These are phyloP conservation scores for Colletotrichum destructivum DNA, from an alignment of 2,329 filamentous ascomycete genomes.

Conservation along the genomic window DNA sequence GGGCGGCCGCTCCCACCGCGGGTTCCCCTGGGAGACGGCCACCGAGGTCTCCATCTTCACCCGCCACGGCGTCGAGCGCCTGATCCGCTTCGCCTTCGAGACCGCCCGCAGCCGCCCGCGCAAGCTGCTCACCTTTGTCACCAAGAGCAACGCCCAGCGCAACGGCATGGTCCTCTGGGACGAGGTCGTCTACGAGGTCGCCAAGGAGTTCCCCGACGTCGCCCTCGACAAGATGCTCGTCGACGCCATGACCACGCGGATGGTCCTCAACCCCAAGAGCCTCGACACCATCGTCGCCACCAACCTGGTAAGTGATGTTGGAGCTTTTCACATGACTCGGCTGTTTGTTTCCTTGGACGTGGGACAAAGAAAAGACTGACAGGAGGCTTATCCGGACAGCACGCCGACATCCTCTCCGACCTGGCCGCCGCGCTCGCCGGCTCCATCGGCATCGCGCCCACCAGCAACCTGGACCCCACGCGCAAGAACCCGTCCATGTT, in stretches of 20 bases:
- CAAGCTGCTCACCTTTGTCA: constrained; percentile 74
- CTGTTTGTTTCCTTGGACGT: too few species aligned
- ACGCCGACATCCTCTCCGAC: constrained; percentile 76
- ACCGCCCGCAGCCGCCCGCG: constrained; percentile 65
- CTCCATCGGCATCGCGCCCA: constrained; percentile 78
- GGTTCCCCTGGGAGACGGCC: constrained; percentile 70
- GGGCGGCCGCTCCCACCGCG: constrained; percentile 71
- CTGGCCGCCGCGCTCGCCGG: constrained; percentile 78
- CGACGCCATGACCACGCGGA: constrained; percentile 63
- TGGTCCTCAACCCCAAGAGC: constrained; percentile 72
- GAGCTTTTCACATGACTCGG: too few species aligned
- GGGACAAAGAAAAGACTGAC: background rate
- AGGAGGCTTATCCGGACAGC: constrained; percentile 24
- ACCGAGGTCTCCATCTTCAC: constrained; percentile 77
- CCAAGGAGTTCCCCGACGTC: constrained; percentile 72
- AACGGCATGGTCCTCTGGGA: constrained; percentile 81
- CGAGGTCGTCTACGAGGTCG: constrained; percentile 69
- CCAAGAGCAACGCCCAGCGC: constrained; percentile 76
- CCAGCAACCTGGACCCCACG: constrained; percentile 73
- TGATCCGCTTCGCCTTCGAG: constrained; percentile 76
- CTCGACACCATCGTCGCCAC: constrained; percentile 76
- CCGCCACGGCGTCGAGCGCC: constrained; percentile 70
- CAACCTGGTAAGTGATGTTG: constrained; percentile 60
- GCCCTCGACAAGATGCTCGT: constrained; percentile 75
- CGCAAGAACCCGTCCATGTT: constrained; percentile 69